Evolutionary conservation across 192 early-diverging fungal species (phyloP), one percentile per base, ranked within the genome.

Genomic region (Spinellus fusiger): DNA sequence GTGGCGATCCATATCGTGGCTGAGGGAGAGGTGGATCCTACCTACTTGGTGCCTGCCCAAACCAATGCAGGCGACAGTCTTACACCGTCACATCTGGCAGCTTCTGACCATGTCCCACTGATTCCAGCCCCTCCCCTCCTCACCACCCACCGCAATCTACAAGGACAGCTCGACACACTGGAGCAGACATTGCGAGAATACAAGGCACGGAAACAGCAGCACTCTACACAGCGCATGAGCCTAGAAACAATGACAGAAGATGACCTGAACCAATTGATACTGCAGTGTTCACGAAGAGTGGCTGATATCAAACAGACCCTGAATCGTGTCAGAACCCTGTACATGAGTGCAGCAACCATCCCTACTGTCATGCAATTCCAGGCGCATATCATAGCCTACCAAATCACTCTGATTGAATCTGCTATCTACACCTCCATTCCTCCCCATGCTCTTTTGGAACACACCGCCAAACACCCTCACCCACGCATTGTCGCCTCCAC

Each of bases 321-420:
- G 28, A 82, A 77, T 35, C 72, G 71, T 40, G 79, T 77, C 10
- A 64, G 79, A 9, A 80, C 76, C 1, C 49, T 80, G 10, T 68
- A 78, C 25, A 78, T 73, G 65, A 77, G 77, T 31, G 79, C 80
- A 3, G 79, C 79, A 9, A 73, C 74, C 34, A 73, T 80, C 27
- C 78, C 80, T 1, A 78, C 73, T 23, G 74, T 85, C 16, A 71
- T 82, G 8, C 81, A 84, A 50, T 85, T 85, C 61, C 71, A 77
- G 8, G 76, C 84, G 2, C 80, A 86, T 49, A 73, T 85, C 20
- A 79, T 89, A 23, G 84, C 89, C 0, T 87, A 83, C 67, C 83
- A 87, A 54, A 73, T 90, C 25, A 83, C 84, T 23, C 59, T 85
- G 5, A 84, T 88, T 18, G 89, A 91, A 38, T 81, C 87, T 3